These are phyloP conservation scores for Petunia hybrid DNA, from an alignment of 305 asterid genomes.

Conservation along the genomic window DNA sequence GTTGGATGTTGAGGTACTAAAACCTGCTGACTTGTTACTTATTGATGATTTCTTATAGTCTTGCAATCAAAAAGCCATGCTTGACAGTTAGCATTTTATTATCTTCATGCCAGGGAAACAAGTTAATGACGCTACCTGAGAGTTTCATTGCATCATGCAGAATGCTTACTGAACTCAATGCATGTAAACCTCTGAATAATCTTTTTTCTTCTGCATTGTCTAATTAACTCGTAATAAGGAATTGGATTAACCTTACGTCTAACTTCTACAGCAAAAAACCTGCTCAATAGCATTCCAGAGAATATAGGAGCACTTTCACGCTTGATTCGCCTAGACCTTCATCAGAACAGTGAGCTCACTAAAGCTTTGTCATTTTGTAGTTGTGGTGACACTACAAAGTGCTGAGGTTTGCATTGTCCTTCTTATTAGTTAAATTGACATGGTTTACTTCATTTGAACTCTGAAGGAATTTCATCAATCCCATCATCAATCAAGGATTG, in stretches of 20 bases:
- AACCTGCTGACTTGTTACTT: slow-evolving; percentile 29
- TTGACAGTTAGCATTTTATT: slow-evolving; percentile 29
- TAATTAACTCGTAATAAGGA: slow-evolving; percentile 35
- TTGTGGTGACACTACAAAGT: neutral
- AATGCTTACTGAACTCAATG: slow-evolving; percentile 86
- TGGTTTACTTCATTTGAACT: slow-evolving; percentile 39
- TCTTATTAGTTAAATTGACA: slow-evolving; percentile 27
- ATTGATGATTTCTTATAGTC: slow-evolving; percentile 33
- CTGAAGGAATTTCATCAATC: slow-evolving; percentile 84
- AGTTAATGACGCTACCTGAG: slow-evolving; percentile 65
- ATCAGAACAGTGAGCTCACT: slow-evolving; percentile 84
- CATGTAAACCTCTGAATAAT: slow-evolving; percentile 61
- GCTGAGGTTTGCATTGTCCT: neutral
- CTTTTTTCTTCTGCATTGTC: slow-evolving; percentile 35
- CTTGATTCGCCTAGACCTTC: slow-evolving; percentile 85
- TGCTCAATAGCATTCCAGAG: slow-evolving; percentile 75
- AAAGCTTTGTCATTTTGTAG: slow-evolving; percentile 30
- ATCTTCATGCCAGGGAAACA: slow-evolving; percentile 78
- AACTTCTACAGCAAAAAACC: slow-evolving; percentile 71
- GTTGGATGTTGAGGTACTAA: slow-evolving; percentile 80
- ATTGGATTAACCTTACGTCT: slow-evolving; percentile 35
- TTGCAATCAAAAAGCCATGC: neutral
- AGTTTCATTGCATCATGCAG: slow-evolving; percentile 77
- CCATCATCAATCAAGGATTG: slow-evolving; percentile 88
- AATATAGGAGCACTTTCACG: slow-evolving; percentile 83